phyloP scores from a whole-genome alignment of 1,284 basidiomycete species.

The Ganoderma boninense region DNA sequence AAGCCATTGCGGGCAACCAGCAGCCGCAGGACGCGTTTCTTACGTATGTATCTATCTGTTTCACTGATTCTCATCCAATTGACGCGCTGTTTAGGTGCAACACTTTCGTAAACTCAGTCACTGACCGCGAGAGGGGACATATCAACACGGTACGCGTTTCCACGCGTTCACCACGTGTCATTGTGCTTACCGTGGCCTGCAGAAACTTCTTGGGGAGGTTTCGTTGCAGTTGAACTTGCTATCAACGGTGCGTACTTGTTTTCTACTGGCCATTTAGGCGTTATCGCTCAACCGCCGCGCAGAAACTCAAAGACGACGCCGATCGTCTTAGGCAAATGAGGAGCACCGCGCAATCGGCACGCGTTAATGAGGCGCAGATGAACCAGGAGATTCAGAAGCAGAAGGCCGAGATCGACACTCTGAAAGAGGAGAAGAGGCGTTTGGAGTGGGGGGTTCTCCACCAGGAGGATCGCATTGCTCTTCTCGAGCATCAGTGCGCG shows the following conservation, averaged over 20 bases:
- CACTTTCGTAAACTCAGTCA: conserved; percentile 30
- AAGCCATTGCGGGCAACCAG: conserved; percentile 20
- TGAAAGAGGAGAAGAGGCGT: conserved; percentile 13
- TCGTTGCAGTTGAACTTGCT: conserved; percentile 27
- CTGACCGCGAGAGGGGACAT: conserved; percentile 23
- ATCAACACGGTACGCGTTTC: conserved; percentile 24
- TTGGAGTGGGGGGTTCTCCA: conserved; percentile 7
- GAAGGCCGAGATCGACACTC: not conserved
- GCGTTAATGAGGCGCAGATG: not conserved
- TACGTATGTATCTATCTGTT: conserved; percentile 7
- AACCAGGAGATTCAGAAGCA: conserved; percentile 13
- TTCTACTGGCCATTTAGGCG: not conserved
- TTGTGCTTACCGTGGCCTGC: too few relatives aligned
- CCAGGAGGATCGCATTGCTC: conserved; percentile 16
- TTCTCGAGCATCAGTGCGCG: conserved; percentile 18
- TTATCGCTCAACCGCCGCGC: not conserved
- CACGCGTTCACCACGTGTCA: not conserved
- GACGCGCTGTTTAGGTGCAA: conserved; percentile 23
- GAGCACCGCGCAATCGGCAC: conserved; percentile 11
- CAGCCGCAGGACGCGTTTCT: conserved; percentile 24
- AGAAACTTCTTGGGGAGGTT: conserved; percentile 26
- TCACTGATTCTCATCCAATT: not conserved
- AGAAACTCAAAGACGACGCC: conserved; percentile 18
- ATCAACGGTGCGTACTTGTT: conserved; percentile 15
- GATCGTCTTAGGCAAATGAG: conserved; percentile 7